Evolutionary conservation across 2,329 filamentous ascomycete genomes (phyloP).

Genomic region (Hypoxylon rubiginosum): DNA sequence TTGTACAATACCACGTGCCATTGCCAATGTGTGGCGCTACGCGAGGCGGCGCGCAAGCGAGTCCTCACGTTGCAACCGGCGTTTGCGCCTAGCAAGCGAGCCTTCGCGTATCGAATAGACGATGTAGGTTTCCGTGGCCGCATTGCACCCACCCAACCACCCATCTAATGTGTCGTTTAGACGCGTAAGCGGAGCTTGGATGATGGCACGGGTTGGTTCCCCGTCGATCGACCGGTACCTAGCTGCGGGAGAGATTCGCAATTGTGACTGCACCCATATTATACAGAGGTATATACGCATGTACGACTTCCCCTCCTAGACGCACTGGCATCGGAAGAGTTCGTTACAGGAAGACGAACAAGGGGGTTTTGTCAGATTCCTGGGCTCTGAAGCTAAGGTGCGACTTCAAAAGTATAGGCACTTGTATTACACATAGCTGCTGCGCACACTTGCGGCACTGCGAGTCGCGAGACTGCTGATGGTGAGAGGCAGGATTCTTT

Average conservation of each 20-base stretch:
- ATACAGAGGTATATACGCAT: background rate
- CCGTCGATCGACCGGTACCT: too few relatives aligned
- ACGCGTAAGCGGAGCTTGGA: conserved; percentile 1
- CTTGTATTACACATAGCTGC: conserved; percentile 1
- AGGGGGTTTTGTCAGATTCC: conserved; percentile 2
- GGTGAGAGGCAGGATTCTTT: conserved; percentile 8
- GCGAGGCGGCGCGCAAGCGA: background rate
- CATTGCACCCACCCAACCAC: background rate
- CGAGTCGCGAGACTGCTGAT: background rate
- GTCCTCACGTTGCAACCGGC: background rate
- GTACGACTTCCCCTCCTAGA: background rate
- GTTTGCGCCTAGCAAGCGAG: conserved; percentile 1
- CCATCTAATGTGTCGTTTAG: background rate
- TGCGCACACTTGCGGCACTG: conserved; percentile 9
- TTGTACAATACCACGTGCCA: conserved; percentile 16
- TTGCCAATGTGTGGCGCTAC: background rate
- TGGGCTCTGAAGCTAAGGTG: conserved; percentile 1
- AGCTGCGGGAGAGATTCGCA: background rate
- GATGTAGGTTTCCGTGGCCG: conserved; percentile 5
- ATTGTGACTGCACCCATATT: background rate
- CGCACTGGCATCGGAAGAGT: background rate
- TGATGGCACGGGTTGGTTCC: too few relatives aligned
- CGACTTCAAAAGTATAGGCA: conserved; percentile 8
- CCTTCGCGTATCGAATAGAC: background rate
- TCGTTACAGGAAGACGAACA: conserved; percentile 2